Evolutionary conservation across 352 stramenopile species (phyloP).

Genomic region (Phytophthora pini): DNA sequence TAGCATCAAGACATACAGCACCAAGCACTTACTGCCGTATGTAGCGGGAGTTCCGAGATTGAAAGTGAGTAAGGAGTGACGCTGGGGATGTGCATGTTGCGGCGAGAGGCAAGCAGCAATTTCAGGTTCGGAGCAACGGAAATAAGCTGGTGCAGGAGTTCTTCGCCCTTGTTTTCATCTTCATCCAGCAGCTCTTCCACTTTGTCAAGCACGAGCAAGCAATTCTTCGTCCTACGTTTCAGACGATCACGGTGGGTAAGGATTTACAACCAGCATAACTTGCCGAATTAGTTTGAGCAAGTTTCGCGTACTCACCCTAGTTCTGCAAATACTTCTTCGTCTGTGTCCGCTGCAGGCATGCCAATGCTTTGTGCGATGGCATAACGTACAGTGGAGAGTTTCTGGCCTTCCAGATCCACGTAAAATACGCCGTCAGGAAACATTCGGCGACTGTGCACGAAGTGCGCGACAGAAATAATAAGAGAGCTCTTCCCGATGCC

Average conservation of each 20-base stretch:
- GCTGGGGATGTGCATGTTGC: conserved; percentile 79
- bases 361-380: conserved; percentile 83
- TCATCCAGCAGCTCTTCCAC: conserved; percentile 82
- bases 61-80: conserved; percentile 82
- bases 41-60: conserved; percentile 72
- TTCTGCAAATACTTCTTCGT: conserved; percentile 84
- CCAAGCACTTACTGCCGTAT: conserved; percentile 63
- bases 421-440: conserved; percentile 86
- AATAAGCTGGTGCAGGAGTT: conserved; percentile 74
- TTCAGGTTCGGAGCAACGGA: conserved; percentile 73
- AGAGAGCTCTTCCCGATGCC: conserved; percentile 87
- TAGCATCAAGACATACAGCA: background rate
- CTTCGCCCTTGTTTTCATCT: conserved; percentile 75
- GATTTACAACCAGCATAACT: background rate
- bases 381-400: conserved; percentile 81
- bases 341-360: conserved; percentile 71
- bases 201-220: conserved; percentile 82
- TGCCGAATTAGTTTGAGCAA: background rate
- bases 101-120: conserved; percentile 71
- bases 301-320: conserved; percentile 42
- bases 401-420: conserved; percentile 84
- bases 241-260: conserved; percentile 8
- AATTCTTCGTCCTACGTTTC: conserved; percentile 57
- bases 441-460: conserved; percentile 79
- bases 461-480: conserved; percentile 82